Conservation (phyloP, 371 early-diverging fungal genomes). For the Blyttiomyces sp. region DNA sequence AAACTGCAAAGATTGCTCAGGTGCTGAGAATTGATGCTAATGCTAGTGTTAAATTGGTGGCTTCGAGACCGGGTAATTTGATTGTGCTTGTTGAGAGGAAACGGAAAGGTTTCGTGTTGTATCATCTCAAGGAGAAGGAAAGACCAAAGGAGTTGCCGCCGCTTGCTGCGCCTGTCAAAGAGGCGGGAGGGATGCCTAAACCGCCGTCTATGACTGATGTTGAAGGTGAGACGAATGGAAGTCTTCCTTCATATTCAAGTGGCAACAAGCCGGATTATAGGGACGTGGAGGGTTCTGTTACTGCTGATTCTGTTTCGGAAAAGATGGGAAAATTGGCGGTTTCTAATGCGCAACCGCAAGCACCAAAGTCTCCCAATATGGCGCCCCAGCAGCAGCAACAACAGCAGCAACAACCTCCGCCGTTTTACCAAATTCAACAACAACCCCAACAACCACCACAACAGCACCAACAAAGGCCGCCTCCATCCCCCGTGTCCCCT, state of each 20-base stretch:
- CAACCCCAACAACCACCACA: constrained; percentile 1
- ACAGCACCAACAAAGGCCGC: constrained; percentile 6
- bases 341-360: constrained; percentile 1
- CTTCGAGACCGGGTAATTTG: constrained; percentile 20
- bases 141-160: constrained; percentile 9
- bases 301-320: too few species aligned
- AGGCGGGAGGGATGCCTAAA: not conserved
- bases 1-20: constrained; percentile 44
- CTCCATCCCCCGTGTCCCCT: not conserved
- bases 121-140: constrained; percentile 36
- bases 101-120: constrained; percentile 32
- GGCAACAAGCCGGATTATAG: constrained; percentile 5
- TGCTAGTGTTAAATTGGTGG: constrained; percentile 25
- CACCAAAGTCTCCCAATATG: not conserved
- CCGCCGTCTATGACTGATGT: not conserved
- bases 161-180: not conserved
- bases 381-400: constrained; percentile 13
- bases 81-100: constrained; percentile 34
- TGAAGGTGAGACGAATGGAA: not conserved
- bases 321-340: not conserved
- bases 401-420: constrained; percentile 10
- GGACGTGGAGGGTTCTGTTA: too few species aligned
- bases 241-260: not conserved
- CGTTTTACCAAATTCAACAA: not conserved
- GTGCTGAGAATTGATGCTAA: constrained; percentile 26